Base-by-base conservation (phyloP, 2,329 filamentous ascomycete genomes). In the Colletotrichum sp. region DNA sequence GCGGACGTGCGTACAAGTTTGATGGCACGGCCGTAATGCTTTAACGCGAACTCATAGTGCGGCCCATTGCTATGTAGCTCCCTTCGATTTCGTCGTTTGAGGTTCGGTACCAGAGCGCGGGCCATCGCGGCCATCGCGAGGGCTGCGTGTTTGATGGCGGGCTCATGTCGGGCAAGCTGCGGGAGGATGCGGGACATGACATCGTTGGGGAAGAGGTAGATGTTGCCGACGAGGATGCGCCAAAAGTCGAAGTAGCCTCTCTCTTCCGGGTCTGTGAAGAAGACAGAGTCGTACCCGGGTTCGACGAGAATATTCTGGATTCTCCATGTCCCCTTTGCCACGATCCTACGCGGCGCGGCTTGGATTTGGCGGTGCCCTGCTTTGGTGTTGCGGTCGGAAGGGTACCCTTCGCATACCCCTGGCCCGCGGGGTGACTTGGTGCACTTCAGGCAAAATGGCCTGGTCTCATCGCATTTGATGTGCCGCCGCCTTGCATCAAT, bases 401-500 rank as follows among this genome's bases (percentile, higher is more conserved):
- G 34, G 66, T 78, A 60, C 30, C 67, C 71, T 73, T 68, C 38
- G 71, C 61, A 86, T 13, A 83, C 80, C 32, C 84, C 82, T 64
- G 85, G 86, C 68, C 84, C 82, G n/a, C 85, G 85, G 66, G 82
- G 80, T 82, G 84, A 86, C 78, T 84, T 86, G 71, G 86, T 79
- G 71, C 85, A 87, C 64, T 85, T 87, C 38, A 84, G 80, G 74
- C 85, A 87, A 7, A 83, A 81, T 21, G 85, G 85, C 48, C 83
- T 83, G 28, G 84, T 83, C 77, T 87, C 85, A 65, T 87, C 85
- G 71, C 85, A 87, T 78, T 87, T 87, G 48, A 87, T 83, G 76
- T 86, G 85, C 24, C 85, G 84, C 69, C 73, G 73, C 9, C 73
- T 76, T 58, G 55, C 26, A 21, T 52, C 43, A 52, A 13, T 52